These are phyloP conservation scores for Neolentinus lepideus DNA, from an alignment of 1,284 basidiomycete species.

Conservation along the genomic window DNA sequence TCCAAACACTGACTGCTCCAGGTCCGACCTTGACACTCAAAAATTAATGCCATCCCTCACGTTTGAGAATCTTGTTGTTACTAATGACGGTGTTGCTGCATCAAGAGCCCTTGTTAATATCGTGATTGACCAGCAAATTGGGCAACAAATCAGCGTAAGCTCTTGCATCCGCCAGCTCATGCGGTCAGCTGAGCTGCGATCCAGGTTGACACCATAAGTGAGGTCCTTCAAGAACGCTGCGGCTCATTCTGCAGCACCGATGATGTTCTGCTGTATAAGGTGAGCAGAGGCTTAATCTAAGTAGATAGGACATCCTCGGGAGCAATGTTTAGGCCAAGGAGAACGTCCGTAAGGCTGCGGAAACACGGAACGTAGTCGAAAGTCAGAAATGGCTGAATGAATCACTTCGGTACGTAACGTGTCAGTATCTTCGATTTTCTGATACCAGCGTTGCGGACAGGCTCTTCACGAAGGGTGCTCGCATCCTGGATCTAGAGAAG, in stretches of 20 bases:
- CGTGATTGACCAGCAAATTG: conserved; percentile 96
- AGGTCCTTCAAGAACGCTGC: conserved; percentile 90
- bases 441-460: conserved; percentile 28
- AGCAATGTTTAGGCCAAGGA: conserved; percentile 71
- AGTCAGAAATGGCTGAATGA: conserved; percentile 73
- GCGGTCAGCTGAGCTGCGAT: not conserved
- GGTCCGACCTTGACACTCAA: conserved; percentile 67
- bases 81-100: conserved; percentile 73
- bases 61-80: conserved; percentile 81
- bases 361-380: conserved; percentile 68
- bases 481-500: conserved; percentile 79
- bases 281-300: conserved; percentile 18
- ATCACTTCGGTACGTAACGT: conserved; percentile 52
- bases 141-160: conserved; percentile 87
- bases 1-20: conserved; percentile 18
- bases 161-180: conserved; percentile 9
- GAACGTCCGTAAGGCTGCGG: conserved; percentile 85
- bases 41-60: conserved; percentile 63
- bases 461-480: conserved; percentile 83
- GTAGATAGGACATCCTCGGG: conserved; percentile 5
- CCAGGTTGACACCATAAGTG: conserved; percentile 93
- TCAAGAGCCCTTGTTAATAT: conserved; percentile 90
- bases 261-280: conserved; percentile 97
- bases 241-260: conserved; percentile 97
- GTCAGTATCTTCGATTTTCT: not conserved